Evolutionary conservation across 2,329 filamentous ascomycete genomes (phyloP).

Genomic region (Phaeosphaeria sp.): DNA sequence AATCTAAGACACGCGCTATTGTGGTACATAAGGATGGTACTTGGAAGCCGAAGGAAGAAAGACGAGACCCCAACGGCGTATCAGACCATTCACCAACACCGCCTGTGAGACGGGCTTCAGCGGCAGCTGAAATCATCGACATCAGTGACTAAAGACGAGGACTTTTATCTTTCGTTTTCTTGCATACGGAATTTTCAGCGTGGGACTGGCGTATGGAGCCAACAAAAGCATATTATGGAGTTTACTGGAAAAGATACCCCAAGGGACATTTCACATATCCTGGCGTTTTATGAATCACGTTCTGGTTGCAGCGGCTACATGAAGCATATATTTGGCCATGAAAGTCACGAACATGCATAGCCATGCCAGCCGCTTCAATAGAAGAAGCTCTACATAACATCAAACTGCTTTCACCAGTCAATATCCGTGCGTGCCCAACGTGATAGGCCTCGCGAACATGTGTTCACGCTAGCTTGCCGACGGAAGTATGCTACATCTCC

Average conservation of each 20-base stretch:
- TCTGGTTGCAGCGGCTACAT: not conserved
- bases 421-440: no score
- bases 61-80: constrained; percentile 8
- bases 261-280: not conserved
- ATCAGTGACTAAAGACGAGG: constrained; percentile 11
- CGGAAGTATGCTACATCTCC: not conserved
- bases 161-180: not conserved
- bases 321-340: not conserved
- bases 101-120: not conserved
- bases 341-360: not conserved
- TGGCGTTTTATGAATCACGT: not conserved
- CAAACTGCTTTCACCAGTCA: not conserved
- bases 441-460: no score
- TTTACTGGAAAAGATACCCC: not conserved
- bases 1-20: constrained; percentile 66
- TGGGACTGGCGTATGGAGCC: not conserved
- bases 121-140: constrained; percentile 12
- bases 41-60: constrained; percentile 63
- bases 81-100: constrained; percentile 7
- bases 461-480: not conserved
- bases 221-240: not conserved
- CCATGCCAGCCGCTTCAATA: not conserved
- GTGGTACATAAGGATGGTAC: constrained; percentile 68
- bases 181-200: not conserved
- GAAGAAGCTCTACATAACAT: not conserved